Evolutionary conservation across 495 filamentous ascomycete genomes (phyloP).

Genomic region (Penicillium cosmopolitanum): DNA sequence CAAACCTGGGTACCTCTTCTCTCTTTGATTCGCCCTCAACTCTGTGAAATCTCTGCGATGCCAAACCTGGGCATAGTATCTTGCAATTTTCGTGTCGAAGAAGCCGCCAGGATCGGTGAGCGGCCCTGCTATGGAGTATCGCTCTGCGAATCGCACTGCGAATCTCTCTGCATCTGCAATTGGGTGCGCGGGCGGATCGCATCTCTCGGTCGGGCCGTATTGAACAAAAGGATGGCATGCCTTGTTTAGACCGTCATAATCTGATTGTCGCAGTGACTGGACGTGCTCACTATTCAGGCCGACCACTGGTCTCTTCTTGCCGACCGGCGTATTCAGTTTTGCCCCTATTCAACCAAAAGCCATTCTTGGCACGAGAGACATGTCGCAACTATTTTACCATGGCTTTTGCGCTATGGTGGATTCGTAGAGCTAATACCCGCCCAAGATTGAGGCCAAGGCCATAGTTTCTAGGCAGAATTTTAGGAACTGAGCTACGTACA

Average conservation of each 20-base stretch:
- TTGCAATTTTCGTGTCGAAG: neutral
- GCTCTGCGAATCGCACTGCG: conserved; percentile 1
- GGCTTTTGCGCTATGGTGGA: neutral
- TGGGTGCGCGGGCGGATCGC: neutral
- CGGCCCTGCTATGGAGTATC: neutral
- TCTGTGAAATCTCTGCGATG: neutral
- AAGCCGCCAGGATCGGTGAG: neutral
- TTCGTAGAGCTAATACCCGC: neutral
- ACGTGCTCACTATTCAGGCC: neutral
- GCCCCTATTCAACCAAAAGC: neutral
- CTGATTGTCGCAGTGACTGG: neutral
- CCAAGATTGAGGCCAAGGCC: neutral
- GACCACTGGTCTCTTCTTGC: neutral
- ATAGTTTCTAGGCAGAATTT: conserved; percentile 2
- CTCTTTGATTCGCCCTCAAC: neutral
- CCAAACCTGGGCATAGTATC: neutral
- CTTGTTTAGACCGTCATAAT: neutral
- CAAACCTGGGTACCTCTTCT: neutral
- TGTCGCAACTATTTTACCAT: neutral
- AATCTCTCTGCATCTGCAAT: neutral
- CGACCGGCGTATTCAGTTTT: neutral
- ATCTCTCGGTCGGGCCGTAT: neutral
- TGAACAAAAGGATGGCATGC: neutral
- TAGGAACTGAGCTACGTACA: neutral
- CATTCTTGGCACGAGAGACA: conserved; percentile 2